Conservation (phyloP, 768 basidiomycete genomes). For the Hydnomerulius pinastri region DNA sequence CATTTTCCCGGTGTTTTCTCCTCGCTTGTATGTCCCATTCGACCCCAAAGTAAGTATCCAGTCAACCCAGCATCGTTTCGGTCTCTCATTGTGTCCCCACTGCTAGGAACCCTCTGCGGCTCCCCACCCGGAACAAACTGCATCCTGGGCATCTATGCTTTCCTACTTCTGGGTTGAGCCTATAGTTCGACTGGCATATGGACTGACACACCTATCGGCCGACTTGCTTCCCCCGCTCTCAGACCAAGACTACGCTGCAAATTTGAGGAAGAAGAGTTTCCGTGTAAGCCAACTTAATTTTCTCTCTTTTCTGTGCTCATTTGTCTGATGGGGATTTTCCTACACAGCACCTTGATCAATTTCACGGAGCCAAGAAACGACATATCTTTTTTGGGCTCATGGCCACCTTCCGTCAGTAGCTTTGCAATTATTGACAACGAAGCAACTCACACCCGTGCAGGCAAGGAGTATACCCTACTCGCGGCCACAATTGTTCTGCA, state of each 20-base stretch:
- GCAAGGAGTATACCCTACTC: not conserved
- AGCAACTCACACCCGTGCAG: not conserved
- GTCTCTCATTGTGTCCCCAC: not conserved
- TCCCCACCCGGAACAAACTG: constrained; percentile 40
- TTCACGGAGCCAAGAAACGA: constrained; percentile 10
- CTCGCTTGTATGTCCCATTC: constrained; percentile 56
- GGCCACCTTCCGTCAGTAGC: constrained; percentile 1
- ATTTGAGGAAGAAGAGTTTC: constrained; percentile 33
- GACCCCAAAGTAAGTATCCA: constrained; percentile 35
- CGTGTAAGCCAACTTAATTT: too few relatives aligned
- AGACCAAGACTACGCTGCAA: constrained; percentile 42
- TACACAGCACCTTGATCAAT: constrained; percentile 28
- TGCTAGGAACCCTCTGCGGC: constrained; percentile 16
- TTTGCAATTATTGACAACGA: not conserved
- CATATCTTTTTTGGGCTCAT: constrained; percentile 6
- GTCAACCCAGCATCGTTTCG: not conserved
- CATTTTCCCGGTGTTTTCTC: constrained; percentile 54
- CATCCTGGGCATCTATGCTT: constrained; percentile 34
- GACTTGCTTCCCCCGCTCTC: constrained; percentile 47
- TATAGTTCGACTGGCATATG: constrained; percentile 43
- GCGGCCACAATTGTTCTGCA: not conserved
- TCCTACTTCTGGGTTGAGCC: constrained; percentile 55
- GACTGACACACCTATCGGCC: constrained; percentile 42
- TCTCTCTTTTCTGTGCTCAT: too few relatives aligned
- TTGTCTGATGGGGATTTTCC: too few relatives aligned